These are phyloP conservation scores for Penicillium subrubescens DNA, from an alignment of 495 filamentous ascomycete genomes.

Conservation along the genomic window DNA sequence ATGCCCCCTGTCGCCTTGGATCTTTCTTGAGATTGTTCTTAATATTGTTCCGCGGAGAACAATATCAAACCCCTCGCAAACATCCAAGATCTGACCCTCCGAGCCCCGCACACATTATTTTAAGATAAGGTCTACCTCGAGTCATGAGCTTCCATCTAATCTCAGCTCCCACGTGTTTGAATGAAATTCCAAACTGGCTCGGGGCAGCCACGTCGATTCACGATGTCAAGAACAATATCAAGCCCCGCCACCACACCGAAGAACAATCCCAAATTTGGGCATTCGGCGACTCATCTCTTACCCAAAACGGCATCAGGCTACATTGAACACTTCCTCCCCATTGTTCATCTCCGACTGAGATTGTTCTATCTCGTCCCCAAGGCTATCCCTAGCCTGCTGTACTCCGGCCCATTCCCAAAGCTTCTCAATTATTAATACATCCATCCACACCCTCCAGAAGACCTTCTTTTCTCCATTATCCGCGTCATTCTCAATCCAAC, in stretches of 20 bases:
- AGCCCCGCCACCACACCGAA: not conserved
- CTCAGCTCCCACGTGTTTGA: not conserved
- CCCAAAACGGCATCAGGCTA: not conserved
- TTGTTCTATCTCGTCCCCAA: not conserved
- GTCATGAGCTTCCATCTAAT: not conserved
- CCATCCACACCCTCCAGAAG: not conserved
- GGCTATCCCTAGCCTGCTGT: not conserved
- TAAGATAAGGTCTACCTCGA: not conserved
- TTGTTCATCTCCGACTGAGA: not conserved
- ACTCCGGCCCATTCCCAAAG: not conserved
- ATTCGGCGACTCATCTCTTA: not conserved
- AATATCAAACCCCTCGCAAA: constrained; percentile 5
- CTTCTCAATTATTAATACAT: constrained; percentile 7
- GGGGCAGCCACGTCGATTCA: not conserved
- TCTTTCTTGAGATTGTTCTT: not conserved
- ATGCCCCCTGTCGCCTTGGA: not conserved
- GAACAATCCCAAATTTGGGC: not conserved
- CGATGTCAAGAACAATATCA: not conserved
- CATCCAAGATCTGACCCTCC: not conserved
- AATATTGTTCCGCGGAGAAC: constrained; percentile 5
- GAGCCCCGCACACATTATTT: not conserved
- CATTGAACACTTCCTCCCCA: not conserved
- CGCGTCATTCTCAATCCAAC: constrained; percentile 13
- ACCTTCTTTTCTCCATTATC: constrained; percentile 21
- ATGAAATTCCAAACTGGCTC: not conserved